Evolutionary conservation across 2,329 filamentous ascomycete species (phyloP).

Genomic region (Pseudopyricularia cyperi): DNA sequence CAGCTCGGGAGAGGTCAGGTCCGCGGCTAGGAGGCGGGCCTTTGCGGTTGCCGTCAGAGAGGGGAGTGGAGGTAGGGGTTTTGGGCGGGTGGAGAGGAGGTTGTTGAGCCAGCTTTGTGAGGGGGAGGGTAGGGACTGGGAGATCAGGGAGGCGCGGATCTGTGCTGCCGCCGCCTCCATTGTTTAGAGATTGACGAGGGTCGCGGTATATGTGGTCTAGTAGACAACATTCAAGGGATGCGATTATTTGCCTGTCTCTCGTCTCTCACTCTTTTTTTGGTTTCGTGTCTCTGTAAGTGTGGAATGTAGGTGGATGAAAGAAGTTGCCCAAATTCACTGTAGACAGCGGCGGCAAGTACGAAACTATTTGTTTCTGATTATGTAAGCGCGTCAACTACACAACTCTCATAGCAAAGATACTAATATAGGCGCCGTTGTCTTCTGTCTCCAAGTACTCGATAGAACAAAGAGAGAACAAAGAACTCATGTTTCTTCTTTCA

Average conservation of each 20-base stretch:
- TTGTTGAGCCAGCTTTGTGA: slow-evolving; percentile 47
- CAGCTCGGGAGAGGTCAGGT: slow-evolving; percentile 52
- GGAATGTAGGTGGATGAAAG: too few relatives aligned
- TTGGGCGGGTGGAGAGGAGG: slow-evolving; percentile 42
- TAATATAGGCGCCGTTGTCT: too few relatives aligned
- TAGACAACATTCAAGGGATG: too few relatives aligned
- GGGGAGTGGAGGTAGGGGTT: slow-evolving; percentile 47
- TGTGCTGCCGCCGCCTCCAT: slow-evolving; percentile 24
- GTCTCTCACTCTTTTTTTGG: background rate
- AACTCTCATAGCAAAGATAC: background rate
- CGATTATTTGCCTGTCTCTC: background rate
- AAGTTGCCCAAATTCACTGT: too few relatives aligned
- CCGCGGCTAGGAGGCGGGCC: slow-evolving; percentile 65
- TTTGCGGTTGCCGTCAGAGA: slow-evolving; percentile 68
- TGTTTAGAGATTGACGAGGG: background rate
- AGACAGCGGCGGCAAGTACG: background rate
- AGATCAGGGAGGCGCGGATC: slow-evolving; percentile 33
- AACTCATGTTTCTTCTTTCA: too few relatives aligned
- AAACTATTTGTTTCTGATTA: background rate
- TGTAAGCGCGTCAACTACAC: background rate
- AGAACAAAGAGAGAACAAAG: too few relatives aligned
- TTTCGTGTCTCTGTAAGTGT: too few relatives aligned
- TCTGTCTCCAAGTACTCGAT: too few relatives aligned
- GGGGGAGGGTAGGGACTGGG: slow-evolving; percentile 39
- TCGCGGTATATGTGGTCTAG: background rate